phyloP scores from a whole-genome alignment of 305 asterid species.

The Solanum hybrid region DNA sequence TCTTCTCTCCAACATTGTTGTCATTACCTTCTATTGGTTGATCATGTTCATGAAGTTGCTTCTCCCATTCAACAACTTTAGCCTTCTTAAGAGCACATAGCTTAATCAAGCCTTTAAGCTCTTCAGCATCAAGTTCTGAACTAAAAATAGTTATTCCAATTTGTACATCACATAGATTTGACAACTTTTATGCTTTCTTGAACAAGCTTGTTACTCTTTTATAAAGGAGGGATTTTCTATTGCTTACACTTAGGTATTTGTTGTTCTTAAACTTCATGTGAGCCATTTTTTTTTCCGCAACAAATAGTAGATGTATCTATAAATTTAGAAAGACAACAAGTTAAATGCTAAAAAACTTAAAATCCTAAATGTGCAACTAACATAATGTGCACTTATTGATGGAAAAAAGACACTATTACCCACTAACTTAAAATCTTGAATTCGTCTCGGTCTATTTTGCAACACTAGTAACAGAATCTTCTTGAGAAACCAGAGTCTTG shows the following conservation, averaged over 20 bases:
- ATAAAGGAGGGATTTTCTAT: not conserved
- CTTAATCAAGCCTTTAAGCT: too few species aligned
- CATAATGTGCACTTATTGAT: too few species aligned
- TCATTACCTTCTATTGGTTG: not conserved
- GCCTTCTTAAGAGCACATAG: too few species aligned
- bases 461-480: not conserved
- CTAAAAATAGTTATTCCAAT: not conserved
- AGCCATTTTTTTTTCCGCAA: not conserved
- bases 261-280: not conserved
- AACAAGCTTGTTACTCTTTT: not conserved
- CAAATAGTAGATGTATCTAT: too few species aligned
- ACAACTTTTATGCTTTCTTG: not conserved
- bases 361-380: too few species aligned
- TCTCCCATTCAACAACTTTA: too few species aligned
- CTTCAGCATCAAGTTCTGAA: not conserved
- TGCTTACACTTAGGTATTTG: not conserved
- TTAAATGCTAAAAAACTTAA: too few species aligned
- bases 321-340: too few species aligned
- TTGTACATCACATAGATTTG: not conserved
- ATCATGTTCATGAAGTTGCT: not conserved
- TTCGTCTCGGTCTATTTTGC: too few species aligned
- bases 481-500: not conserved
- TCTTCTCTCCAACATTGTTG: not conserved
- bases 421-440: too few species aligned
- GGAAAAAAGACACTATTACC: too few species aligned